These are phyloP conservation scores for Boletus tomentosulus DNA, from an alignment of 768 basidiomycete genomes.

Conservation along the genomic window DNA sequence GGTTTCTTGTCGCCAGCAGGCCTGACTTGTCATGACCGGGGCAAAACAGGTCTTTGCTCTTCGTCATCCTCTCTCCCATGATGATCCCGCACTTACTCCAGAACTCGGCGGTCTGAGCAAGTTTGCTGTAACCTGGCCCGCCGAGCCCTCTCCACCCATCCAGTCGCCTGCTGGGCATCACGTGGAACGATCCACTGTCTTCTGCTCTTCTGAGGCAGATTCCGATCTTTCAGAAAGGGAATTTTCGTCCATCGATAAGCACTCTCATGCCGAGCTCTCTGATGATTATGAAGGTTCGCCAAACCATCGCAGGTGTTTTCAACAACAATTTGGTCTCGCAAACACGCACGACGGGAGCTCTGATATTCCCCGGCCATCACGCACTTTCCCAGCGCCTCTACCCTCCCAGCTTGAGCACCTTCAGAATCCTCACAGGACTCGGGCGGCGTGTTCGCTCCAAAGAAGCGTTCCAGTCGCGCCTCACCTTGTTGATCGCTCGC, in stretches of 20 bases:
- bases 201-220: slow-evolving; percentile 51
- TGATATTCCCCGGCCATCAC: slow-evolving; percentile 54
- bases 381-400: slow-evolving; percentile 78
- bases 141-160: slow-evolving; percentile 40
- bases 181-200: slow-evolving; percentile 36
- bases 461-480: slow-evolving; percentile 15
- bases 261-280: slow-evolving; percentile 30
- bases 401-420: slow-evolving; percentile 74
- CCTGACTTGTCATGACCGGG: slow-evolving; percentile 24
- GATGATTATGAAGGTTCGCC: slow-evolving; percentile 28
- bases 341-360: slow-evolving; percentile 24
- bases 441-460: slow-evolving; percentile 5
- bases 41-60: slow-evolving; percentile 41
- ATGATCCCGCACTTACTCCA: slow-evolving; percentile 40
- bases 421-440: slow-evolving; percentile 57
- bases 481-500: slow-evolving; percentile 25
- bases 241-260: slow-evolving; percentile 26
- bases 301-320: slow-evolving; percentile 22
- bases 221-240: slow-evolving; percentile 49
- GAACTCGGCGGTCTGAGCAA: slow-evolving; percentile 50
- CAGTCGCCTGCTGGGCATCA: slow-evolving; percentile 32
- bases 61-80: slow-evolving; percentile 43
- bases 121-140: slow-evolving; percentile 59
- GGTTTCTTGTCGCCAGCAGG: slow-evolving; percentile 8
- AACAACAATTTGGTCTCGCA: slow-evolving; percentile 21